Base-by-base conservation (phyloP, 306 rosid genomes). In the Leucaena leucocephala region DNA sequence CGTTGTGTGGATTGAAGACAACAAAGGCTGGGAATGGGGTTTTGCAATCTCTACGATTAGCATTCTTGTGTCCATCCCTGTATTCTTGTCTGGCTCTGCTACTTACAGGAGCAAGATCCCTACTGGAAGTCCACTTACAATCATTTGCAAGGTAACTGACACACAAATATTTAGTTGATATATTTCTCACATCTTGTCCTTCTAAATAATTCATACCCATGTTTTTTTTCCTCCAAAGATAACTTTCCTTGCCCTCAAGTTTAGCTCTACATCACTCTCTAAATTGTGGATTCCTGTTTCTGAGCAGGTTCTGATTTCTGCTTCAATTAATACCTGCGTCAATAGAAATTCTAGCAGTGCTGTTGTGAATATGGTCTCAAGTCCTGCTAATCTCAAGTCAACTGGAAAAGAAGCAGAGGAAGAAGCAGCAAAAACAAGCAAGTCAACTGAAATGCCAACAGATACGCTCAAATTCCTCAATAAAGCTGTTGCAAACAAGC, bases 11-110 rank as follows among this genome's bases (percentile, higher is more conserved):
- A 62, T 92, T 71, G 98, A 90, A 78, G 98, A 94, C 82, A 92
- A 94, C 75, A 88, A 86, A 78, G 98, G 98, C 1, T 94, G 98
- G 98, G 87, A 88, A 82, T 94, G 98, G 98, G 98, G 98, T 55
- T 94, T 94, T 72, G 98, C 88, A 19, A 82, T 92, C 76, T 76
- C 97, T 13, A 94, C 94, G 36, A 83, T 90, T 22, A 82, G 82
- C 85, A 89, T 94, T 5, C 70, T 92, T 45, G 4, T 94, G 8
- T 94, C 98, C 48, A 86, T 94, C 21, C 87, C 88, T 0, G 82
- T 90, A 4, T 90, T 94, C 87, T 78, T 94, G 22, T 86, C 93
- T 0, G 98, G 98, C 33, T 92, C 99, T 15, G 2, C 89, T 64
- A 80, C 84, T 49, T 95, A 95, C 75, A 85, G 87, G 81, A 93